phyloP scores from a whole-genome alignment of 2,329 filamentous ascomycete genomes.

The Sclerotinia minor region DNA sequence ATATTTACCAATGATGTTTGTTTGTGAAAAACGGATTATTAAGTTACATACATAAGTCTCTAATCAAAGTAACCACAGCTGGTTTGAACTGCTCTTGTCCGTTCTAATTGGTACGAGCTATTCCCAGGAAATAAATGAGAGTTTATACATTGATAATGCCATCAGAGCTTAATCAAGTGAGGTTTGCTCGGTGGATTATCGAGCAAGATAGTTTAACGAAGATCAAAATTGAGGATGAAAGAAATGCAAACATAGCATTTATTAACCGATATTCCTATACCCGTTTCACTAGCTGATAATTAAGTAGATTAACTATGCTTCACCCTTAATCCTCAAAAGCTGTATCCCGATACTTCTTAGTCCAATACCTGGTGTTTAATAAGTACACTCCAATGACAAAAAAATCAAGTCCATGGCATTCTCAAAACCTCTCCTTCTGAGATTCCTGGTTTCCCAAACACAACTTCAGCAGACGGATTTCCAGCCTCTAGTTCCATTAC shows the following conservation, averaged over 20 bases:
- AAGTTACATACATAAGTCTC: not conserved
- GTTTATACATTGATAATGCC: too few species aligned
- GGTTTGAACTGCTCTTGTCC: too few species aligned
- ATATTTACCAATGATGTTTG: not conserved
- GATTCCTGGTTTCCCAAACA: constrained; percentile 9
- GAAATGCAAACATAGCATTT: not conserved
- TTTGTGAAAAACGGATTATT: not conserved
- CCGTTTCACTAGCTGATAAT: too few species aligned
- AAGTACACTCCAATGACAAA: not conserved
- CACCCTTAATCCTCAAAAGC: not conserved
- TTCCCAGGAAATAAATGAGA: too few species aligned
- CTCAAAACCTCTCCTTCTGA: not conserved
- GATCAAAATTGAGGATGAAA: not conserved
- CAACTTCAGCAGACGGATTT: not conserved
- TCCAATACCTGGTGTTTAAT: not conserved
- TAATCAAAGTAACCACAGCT: too few species aligned
- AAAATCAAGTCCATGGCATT: constrained; percentile 8
- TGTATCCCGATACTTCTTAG: not conserved
- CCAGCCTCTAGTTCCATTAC: not conserved
- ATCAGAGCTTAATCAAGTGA: too few species aligned
- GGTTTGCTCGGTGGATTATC: too few species aligned
- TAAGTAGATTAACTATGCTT: not conserved
- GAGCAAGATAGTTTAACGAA: too few species aligned
- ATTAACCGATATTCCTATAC: too few species aligned
- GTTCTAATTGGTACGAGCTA: too few species aligned